Conservation (phyloP, 805 yeast genomes). For the Priceomyces melissophilus region DNA sequence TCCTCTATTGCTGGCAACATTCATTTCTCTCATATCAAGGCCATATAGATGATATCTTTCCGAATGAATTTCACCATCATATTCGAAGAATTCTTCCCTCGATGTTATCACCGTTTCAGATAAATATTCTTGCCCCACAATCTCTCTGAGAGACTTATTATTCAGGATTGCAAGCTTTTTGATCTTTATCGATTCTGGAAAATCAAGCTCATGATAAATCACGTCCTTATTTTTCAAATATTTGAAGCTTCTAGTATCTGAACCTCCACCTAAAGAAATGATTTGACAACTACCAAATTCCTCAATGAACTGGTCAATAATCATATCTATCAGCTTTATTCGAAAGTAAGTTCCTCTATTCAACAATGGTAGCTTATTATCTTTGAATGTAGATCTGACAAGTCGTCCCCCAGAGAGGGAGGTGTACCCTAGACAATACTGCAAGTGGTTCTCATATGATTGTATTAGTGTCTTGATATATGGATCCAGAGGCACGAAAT, state of each 20-base stretch:
- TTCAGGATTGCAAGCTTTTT: slow-evolving; percentile 49
- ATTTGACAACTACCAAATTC: slow-evolving; percentile 42
- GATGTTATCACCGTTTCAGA: slow-evolving; percentile 9
- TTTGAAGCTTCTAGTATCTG: slow-evolving; percentile 66
- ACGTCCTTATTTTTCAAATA: slow-evolving; percentile 35
- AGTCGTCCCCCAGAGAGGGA: slow-evolving; percentile 38
- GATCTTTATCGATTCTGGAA: slow-evolving; percentile 48
- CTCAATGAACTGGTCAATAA: slow-evolving; percentile 41
- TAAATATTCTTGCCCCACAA: slow-evolving; percentile 16
- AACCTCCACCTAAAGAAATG: slow-evolving; percentile 76
- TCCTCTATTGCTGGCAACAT: slow-evolving; percentile 3
- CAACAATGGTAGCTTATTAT: slow-evolving; percentile 58
- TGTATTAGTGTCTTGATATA: slow-evolving; percentile 30
- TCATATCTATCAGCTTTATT: slow-evolving; percentile 48
- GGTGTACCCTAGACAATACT: slow-evolving; percentile 37
- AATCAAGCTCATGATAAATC: slow-evolving; percentile 61
- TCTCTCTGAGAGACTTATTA: slow-evolving; percentile 21
- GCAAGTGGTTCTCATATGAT: slow-evolving; percentile 36
- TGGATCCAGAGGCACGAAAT: slow-evolving; percentile 41
- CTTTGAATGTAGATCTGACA: slow-evolving; percentile 36
- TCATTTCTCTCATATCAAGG: slow-evolving; percentile 47
- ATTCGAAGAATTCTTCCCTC: slow-evolving; percentile 19
- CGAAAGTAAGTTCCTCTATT: slow-evolving; percentile 70
- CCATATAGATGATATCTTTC: slow-evolving; percentile 51
- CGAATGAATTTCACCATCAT: slow-evolving; percentile 31